Evolutionary conservation across 148 eudicot genomes (phyloP), one percentile per base, ranked within the genome.

Genomic region (Arbutus unedo): DNA sequence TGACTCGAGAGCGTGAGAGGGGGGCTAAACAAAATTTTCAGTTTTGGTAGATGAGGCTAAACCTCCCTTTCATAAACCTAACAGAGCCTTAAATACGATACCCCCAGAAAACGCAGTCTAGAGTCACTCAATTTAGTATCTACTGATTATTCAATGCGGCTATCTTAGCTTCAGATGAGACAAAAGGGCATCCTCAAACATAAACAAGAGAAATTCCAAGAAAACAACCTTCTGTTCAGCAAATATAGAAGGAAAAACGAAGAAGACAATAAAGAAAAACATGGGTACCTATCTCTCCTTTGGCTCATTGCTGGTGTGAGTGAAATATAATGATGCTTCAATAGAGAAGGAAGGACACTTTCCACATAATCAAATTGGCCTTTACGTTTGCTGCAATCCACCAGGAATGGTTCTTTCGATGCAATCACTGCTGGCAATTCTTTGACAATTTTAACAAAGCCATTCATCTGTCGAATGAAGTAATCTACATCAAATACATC

Each of bases 261-360:
- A 4, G 44, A 25, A 74, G 15, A 31, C 15, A 62, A 9, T 16
- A 14, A 75, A 49, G 38, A 21, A 68, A 2, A 8, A 71, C 19
- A 44, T 16, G 66, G 4, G 59, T 88, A 96, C 99, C 98, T 94
- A 86, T 96, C 99, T 82, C 98, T 92, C 82, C 97, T 91, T 86
- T 96, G 99, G 90, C 97, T 96, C 98, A 96, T 94, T 60, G 94
- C 94, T 6, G 99, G 98, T n/a, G 94, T 93, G 82, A 96, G 79
- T 74, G 99, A 96, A 72, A 96, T 96, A 85, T 96, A 96, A 43
- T 64, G 93, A 92, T 96, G 97, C 86, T 96, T 72, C 82, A 94
- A 78, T 11, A 96, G 90, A 48, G 89, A 85, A 80, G 99, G 99
- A 77, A 94, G 99, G 81, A 96, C 97, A 78, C 86, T 88, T 85